These are phyloP conservation scores for Hydnomerulius pinastri DNA, from an alignment of 768 basidiomycete genomes.

Conservation along the genomic window DNA sequence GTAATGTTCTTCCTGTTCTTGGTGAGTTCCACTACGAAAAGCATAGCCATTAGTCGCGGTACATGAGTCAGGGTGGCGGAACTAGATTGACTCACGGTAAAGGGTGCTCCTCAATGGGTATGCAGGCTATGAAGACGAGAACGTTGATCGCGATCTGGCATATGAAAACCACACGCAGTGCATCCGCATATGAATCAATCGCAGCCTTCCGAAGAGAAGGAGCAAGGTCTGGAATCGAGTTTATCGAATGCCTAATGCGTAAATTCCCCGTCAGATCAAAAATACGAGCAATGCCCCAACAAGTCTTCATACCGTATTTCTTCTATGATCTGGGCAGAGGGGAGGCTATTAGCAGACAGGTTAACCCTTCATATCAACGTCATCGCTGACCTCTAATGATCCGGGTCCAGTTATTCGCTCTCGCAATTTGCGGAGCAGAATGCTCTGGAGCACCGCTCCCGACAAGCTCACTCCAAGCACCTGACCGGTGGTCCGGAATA, in stretches of 20 bases:
- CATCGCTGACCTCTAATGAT: conserved; percentile 62
- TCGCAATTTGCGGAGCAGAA: conserved; percentile 71
- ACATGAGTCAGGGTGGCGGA: conserved; percentile 8
- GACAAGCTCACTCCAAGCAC: conserved; percentile 91
- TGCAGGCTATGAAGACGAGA: conserved; percentile 63
- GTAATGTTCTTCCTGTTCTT: conserved; percentile 61
- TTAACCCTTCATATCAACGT: conserved; percentile 27
- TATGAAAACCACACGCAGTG: conserved; percentile 81
- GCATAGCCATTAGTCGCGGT: conserved; percentile 16
- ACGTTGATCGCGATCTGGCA: conserved; percentile 71
- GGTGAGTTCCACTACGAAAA: conserved; percentile 53
- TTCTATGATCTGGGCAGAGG: conserved; percentile 62
- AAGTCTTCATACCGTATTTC: conserved; percentile 53
- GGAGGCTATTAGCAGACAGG: conserved; percentile 18
- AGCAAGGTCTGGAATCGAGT: conserved; percentile 65
- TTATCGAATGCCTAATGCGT: conserved; percentile 61
- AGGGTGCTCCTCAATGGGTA: conserved; percentile 76
- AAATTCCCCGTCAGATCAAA: conserved; percentile 14
- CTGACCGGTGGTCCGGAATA: conserved; percentile 93
- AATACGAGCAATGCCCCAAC: conserved; percentile 15
- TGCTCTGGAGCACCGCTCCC: conserved; percentile 80
- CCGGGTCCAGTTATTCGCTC: conserved; percentile 75
- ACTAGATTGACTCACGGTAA: conserved; percentile 42
- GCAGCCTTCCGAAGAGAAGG: conserved; percentile 60
- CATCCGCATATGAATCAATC: conserved; percentile 75